These are phyloP conservation scores for Quercus mongolica DNA, from an alignment of 306 rosid species.

Conservation along the genomic window DNA sequence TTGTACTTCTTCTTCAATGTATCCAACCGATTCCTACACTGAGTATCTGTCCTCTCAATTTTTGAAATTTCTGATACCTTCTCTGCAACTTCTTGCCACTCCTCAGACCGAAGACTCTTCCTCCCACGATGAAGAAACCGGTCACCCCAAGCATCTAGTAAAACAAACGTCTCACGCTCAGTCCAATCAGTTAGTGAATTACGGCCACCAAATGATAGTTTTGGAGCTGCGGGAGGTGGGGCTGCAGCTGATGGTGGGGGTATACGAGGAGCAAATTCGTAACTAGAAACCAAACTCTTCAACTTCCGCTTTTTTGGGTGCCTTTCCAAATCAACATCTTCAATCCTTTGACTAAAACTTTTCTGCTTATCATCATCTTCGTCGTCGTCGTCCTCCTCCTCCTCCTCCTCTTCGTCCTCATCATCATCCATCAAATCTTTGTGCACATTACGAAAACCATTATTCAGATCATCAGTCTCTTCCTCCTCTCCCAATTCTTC, in stretches of 20 bases:
- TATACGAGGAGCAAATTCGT: slow-evolving; percentile 70
- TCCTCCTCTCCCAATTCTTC: slow-evolving; percentile 45
- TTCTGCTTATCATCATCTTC: slow-evolving; percentile 40
- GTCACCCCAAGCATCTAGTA: slow-evolving; percentile 87
- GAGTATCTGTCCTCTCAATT: slow-evolving; percentile 71
- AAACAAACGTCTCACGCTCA: slow-evolving; percentile 70
- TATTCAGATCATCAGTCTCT: slow-evolving; percentile 48
- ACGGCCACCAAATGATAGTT: slow-evolving; percentile 60
- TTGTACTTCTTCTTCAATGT: slow-evolving; percentile 88
- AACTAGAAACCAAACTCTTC: slow-evolving; percentile 70
- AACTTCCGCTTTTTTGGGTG: slow-evolving; percentile 73
- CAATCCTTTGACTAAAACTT: slow-evolving; percentile 25
- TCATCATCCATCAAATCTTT: slow-evolving; percentile 22
- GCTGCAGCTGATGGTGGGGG: slow-evolving; percentile 37
- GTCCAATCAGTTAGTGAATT: slow-evolving; percentile 78
- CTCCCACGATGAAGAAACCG: slow-evolving; percentile 77
- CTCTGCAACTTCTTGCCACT: slow-evolving; percentile 91
- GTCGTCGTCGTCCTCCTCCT: slow-evolving; percentile 32
- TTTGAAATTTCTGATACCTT: slow-evolving; percentile 77
- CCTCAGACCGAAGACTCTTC: slow-evolving; percentile 89
- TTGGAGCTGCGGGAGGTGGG: slow-evolving; percentile 34
- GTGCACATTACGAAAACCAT: slow-evolving; percentile 28
- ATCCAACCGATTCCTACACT: slow-evolving; percentile 82
- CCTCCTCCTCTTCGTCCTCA: slow-evolving; percentile 25
- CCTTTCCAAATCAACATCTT: slow-evolving; percentile 45